phyloP scores from a whole-genome alignment of 129 eudicot genomes.

The Arctium minus region DNA sequence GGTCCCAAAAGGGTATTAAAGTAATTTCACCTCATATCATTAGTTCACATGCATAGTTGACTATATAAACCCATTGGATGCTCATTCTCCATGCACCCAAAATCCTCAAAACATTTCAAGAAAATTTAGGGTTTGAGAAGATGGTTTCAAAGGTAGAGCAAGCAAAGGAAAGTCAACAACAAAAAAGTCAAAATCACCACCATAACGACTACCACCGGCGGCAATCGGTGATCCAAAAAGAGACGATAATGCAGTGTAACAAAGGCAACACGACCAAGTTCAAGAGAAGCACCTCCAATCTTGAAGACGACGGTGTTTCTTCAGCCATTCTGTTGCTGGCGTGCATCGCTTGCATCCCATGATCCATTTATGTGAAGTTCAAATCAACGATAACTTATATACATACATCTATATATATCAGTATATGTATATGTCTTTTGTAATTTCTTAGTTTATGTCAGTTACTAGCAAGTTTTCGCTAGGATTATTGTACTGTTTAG shows the following conservation, averaged over 20 bases:
- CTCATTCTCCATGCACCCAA: conserved; percentile 22
- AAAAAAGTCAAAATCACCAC: conserved; percentile 28
- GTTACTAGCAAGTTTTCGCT: not conserved
- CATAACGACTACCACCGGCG: not conserved
- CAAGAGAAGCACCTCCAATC: conserved; percentile 73
- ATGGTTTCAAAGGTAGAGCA: conserved; percentile 51
- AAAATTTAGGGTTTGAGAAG: conserved; percentile 8
- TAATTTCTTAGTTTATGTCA: not conserved
- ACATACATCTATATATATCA: not conserved
- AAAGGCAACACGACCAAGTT: conserved; percentile 71
- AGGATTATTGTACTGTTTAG: not conserved
- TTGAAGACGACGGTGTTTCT: conserved; percentile 73
- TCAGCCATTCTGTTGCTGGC: conserved; percentile 79
- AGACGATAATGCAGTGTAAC: conserved; percentile 54
- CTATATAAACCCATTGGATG: conserved; percentile 30
- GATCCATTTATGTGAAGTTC: not conserved
- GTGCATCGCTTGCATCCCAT: conserved; percentile 54
- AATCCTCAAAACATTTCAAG: conserved; percentile 6
- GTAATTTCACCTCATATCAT: conserved; percentile 2
- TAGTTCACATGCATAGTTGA: conserved; percentile 10
- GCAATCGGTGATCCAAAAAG: conserved; percentile 34
- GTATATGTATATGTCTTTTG: not conserved
- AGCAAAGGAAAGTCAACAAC: conserved; percentile 32
- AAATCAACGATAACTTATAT: not conserved
- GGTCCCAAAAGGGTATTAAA: conserved; percentile 23